Conservation (phyloP, 2,329 filamentous ascomycete genomes). For the Cercospora sp. region DNA sequence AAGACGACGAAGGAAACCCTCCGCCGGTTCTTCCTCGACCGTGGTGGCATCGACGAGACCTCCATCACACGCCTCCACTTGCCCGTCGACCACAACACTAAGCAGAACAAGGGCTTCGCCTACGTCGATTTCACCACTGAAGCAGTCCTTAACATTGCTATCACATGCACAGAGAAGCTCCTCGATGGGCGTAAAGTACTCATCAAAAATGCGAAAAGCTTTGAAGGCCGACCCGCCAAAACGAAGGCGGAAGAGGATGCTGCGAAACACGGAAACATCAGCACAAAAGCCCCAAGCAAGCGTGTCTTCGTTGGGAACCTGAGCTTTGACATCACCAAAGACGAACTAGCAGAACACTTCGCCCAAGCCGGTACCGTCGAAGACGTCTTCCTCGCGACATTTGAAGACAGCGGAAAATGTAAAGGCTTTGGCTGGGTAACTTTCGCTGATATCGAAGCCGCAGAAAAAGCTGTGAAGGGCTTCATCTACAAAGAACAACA, state of each 20-base stretch:
- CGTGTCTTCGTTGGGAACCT: constrained; percentile 75
- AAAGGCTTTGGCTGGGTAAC: constrained; percentile 97
- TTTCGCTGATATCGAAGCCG: constrained; percentile 76
- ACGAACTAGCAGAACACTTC: constrained; percentile 79
- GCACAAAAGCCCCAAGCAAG: constrained; percentile 68
- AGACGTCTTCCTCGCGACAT: constrained; percentile 86
- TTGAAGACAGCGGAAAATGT: constrained; percentile 95
- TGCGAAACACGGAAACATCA: constrained; percentile 35
- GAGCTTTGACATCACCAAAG: constrained; percentile 61
- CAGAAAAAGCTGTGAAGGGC: constrained; percentile 75
- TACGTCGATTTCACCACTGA: constrained; percentile 84
- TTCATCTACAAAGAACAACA: constrained; percentile 69
- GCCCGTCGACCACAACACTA: constrained; percentile 56
- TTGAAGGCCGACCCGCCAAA: constrained; percentile 76
- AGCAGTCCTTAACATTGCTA: constrained; percentile 71
- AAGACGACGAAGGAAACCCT: constrained; percentile 72
- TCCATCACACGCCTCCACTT: constrained; percentile 84
- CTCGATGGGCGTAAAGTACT: constrained; percentile 75
- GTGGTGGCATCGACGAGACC: constrained; percentile 59
- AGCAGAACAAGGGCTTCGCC: constrained; percentile 86
- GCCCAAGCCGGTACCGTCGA: constrained; percentile 79
- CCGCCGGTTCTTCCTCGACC: constrained; percentile 74
- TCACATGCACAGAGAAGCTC: constrained; percentile 82
- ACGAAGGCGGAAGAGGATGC: constrained; percentile 44
- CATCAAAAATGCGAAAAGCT: constrained; percentile 90